Base-by-base conservation (phyloP, 495 filamentous ascomycete species). In the Penicillium flavigenum region DNA sequence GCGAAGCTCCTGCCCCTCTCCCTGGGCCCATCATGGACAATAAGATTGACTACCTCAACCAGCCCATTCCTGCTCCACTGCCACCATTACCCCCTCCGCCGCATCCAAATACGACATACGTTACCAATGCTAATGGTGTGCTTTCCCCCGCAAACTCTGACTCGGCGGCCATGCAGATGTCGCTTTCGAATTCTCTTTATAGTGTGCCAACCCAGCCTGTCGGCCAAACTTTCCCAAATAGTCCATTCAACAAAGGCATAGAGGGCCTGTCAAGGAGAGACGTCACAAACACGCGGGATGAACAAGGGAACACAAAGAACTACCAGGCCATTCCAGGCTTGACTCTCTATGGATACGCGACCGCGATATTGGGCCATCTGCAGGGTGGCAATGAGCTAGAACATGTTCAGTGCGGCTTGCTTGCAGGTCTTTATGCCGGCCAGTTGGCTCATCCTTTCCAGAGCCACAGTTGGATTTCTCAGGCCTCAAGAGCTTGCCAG, bases 301-400 rank as follows among this genome's bases (percentile, higher is more conserved):
- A 53, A 11, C 56, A 41, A 22, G 62, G 72, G 11, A 51, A 61
- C 34, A 55, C 68, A 45, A 78, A 83, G 51, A 96, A 98, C 66
- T 70, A 92, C n/a, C 91, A 96, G 65, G 80, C 87, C 7, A 88
- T 98, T 57, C 93, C 94, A 1, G 94, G 94, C 0, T 73, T 97
- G 55, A 87, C 90, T 17, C 95, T 96, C 65, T 97, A 91, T 72
- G 88, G 86, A 14, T 85, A 89, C 60, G 94, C 92, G 2, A 87
- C 88, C 4, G 86, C 89, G 60, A 96, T 97, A n/a, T 76, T 97
- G 31, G 94, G 92, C 1, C 85, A 82, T 39, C 82, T 92, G 24
- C 80, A 86, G 51, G 92, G 89, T 5, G 88, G 86, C 8, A 89
- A 89, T 53, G 86, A 87, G 41, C 73, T 97, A 42, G 80, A 84